Evolutionary conservation across 805 yeast genomes (phyloP), one percentile per base, ranked within the genome.

Genomic region (Metschnikowia matae): DNA sequence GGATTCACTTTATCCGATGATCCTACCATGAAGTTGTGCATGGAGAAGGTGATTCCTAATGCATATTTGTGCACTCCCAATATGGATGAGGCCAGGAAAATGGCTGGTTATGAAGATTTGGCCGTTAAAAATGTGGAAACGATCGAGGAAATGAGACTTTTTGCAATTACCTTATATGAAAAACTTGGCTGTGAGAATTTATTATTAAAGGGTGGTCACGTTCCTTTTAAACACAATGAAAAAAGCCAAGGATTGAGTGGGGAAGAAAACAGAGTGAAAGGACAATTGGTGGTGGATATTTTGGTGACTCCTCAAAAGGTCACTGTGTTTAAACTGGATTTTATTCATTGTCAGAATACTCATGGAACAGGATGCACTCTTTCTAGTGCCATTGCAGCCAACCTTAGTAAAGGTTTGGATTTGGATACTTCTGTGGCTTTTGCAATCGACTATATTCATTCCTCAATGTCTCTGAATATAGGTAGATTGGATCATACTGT

Each of bases 351-450:
- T 0, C 64, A 67, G 2, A 80, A 84, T 60, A 82, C 88, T 1
- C 97, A 90, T 64, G 97, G 97, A 11, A 88, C 96, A 3, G 97
- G 97, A 1, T 90, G 97, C 66, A 87, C 96, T 0, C 71, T 90
- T 46, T 82, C 95, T 0, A 83, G 96, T 0, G 77, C 96, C 0
- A 84, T 90, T 54, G 84, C 94, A 0, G 82, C 94, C 2, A 81
- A 86, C 57, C 57, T 89, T 23, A 91, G 96, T 3, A 73, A 73
- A 34, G 84, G 84, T 0, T 55, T 62, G 34, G 33, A 70, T 0
- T 59, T 87, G 7, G 54, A 58, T 2, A 73, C 72, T 2, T 72
- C 96, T 0, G 78, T 87, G 6, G 73, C 73, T 7, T 68, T 75
- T 18, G 81, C 85, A 0, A 78, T 88, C 44, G 78, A 78, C 54